Evolutionary conservation across 148 eudicot genomes (phyloP), one percentile per base, ranked within the genome.

Genomic region (Rhododendron simsii): DNA sequence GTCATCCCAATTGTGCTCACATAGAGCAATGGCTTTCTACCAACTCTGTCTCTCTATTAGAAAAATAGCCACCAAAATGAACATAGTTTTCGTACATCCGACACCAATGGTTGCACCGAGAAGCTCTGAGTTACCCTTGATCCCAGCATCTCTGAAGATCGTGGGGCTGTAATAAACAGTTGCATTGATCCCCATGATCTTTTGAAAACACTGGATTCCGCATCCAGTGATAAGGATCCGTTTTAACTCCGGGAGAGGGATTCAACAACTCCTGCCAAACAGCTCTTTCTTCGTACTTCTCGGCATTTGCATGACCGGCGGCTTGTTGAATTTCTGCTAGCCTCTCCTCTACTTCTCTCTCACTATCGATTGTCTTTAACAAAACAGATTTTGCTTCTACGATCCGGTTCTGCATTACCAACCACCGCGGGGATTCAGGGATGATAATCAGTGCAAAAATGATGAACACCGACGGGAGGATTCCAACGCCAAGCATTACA

Each of bases 401-500:
- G 5, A 95, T 89, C 48, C 96, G 90, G 84, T 92, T 90, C 75
- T 92, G 81, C 97, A 96, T 93, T 20, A 95, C 99, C 48, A 96
- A 84, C 97, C 99, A 96, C 80, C 99, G 88, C 1, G 99, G 99
- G 9, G 99, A 96, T 83, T 96, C 99, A 0, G 99, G 99, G 86
- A 96, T 96, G 28, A 96, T 44, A 76, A 89, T 93, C n/a, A 96
- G 83, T 0, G 98, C 96, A 87, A 89, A 87, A 16, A 88, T 95
- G n/a, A 96, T 92, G 35, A 96, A 90, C 53, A 93, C 84, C 0
- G 99, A 95, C 30, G 99, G 99, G 28, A 96, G 88, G 55, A 95
- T 89, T 30, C 99, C 99, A 26, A 95, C 92, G 48, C 91, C 99
- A 71, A 96, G 95, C 99, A 96, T 96, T 23, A 96, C 84, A 69